phyloP scores from a whole-genome alignment of 1,284 basidiomycete genomes.

The Amylostereum chailletii region DNA sequence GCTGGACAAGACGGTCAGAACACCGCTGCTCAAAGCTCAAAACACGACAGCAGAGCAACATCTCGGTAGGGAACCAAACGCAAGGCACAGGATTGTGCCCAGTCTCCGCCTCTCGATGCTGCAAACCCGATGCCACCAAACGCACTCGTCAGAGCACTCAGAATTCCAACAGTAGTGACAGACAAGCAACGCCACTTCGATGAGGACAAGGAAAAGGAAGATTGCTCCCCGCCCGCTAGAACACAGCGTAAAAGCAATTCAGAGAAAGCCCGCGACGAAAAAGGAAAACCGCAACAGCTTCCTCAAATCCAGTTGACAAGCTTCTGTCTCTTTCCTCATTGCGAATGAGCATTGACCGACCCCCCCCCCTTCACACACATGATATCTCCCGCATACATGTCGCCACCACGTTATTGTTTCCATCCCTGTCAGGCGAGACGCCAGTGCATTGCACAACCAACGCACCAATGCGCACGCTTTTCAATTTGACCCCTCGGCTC shows the following conservation, averaged over 20 bases:
- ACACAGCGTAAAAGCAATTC: slow-evolving; percentile 17
- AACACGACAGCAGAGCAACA: slow-evolving; percentile 11
- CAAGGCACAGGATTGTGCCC: slow-evolving; percentile 43
- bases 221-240: slow-evolving; percentile 24
- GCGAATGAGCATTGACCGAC: not conserved
- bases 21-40: slow-evolving; percentile 9
- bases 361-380: too few species aligned
- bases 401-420: too few species aligned
- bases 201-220: slow-evolving; percentile 43
- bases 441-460: too few species aligned
- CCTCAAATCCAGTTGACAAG: slow-evolving; percentile 90
- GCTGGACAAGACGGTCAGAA: slow-evolving; percentile 20
- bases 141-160: slow-evolving; percentile 34
- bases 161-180: slow-evolving; percentile 10
- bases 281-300: slow-evolving; percentile 95
- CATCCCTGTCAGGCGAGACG: too few species aligned
- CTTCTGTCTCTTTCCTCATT: slow-evolving; percentile 31
- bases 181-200: slow-evolving; percentile 21
- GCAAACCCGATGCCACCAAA: slow-evolving; percentile 27
- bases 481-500: too few species aligned
- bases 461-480: too few species aligned
- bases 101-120: slow-evolving; percentile 25
- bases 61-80: slow-evolving; percentile 49
- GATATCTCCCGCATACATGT: too few species aligned
- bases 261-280: slow-evolving; percentile 84